phyloP scores from a whole-genome alignment of 2,329 filamentous ascomycete species.

The Dactylellina leptospora region DNA sequence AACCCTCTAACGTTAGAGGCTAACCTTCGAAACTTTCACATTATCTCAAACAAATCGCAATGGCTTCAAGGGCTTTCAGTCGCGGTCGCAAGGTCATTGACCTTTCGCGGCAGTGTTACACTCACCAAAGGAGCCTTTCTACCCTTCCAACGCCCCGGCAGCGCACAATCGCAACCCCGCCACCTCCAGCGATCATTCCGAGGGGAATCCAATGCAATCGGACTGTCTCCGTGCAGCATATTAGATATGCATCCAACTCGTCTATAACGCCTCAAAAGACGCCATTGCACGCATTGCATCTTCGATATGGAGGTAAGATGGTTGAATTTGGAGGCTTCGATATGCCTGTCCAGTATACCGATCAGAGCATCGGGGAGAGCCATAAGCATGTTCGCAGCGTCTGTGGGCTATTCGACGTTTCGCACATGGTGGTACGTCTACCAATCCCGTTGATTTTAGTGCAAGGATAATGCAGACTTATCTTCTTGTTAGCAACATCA shows the following conservation, averaged over 20 bases:
- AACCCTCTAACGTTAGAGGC: too few relatives aligned
- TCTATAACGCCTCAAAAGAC: constrained; percentile 68
- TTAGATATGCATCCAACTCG: constrained; percentile 29
- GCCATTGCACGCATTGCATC: constrained; percentile 79
- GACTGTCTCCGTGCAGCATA: background rate
- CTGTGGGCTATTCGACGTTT: constrained; percentile 92
- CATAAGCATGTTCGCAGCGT: constrained; percentile 89
- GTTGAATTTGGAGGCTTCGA: constrained; percentile 92
- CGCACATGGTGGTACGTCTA: constrained; percentile 77
- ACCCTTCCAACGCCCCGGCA: constrained; percentile 24
- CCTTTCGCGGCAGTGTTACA: constrained; percentile 23
- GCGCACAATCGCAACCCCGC: constrained; percentile 18
- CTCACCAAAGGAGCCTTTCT: constrained; percentile 33
- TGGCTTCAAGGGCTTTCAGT: constrained; percentile 43
- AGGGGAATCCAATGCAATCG: constrained; percentile 4
- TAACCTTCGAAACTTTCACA: background rate
- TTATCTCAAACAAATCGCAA: background rate
- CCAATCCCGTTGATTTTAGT: background rate
- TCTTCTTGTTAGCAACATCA: constrained; percentile 28
- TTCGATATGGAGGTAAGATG: constrained; percentile 85
- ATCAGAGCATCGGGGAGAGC: constrained; percentile 79
- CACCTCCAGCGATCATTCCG: background rate
- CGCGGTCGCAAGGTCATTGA: constrained; percentile 30
- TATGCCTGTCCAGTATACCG: constrained; percentile 90
- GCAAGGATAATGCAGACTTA: background rate